Evolutionary conservation across 441 rosid genomes (phyloP).

Genomic region (Hura crepitans): DNA sequence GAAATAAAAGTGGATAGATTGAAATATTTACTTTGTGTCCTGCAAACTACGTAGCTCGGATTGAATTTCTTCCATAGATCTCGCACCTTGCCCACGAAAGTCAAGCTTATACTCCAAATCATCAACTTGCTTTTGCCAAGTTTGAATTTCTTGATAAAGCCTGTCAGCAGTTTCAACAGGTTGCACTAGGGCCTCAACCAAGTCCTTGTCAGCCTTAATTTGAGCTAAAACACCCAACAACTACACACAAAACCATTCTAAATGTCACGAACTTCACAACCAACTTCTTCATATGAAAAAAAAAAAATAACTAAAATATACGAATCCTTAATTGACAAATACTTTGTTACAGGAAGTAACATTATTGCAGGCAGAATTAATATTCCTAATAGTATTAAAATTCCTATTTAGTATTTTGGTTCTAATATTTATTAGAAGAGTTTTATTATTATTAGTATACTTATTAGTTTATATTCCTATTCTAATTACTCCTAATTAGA

Average conservation of each 20-base stretch:
- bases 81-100: slow-evolving; percentile 74
- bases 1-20: slow-evolving; percentile 9
- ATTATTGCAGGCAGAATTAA: no score
- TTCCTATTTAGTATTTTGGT: no score
- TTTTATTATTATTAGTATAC: no score
- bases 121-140: slow-evolving; percentile 60
- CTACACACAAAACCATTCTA: slow-evolving; percentile 36
- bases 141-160: slow-evolving; percentile 71
- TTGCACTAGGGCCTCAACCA: slow-evolving; percentile 66
- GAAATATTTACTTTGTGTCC: slow-evolving; percentile 49
- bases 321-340: no score
- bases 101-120: slow-evolving; percentile 84
- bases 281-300: no score
- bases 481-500: no score
- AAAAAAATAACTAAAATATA: no score
- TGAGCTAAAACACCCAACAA: slow-evolving; percentile 82
- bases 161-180: slow-evolving; percentile 83
- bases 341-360: no score
- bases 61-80: slow-evolving; percentile 76
- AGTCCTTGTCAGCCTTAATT: slow-evolving; percentile 79
- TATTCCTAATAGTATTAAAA: no score
- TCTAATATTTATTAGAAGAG: no score
- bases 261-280: slow-evolving; percentile 9
- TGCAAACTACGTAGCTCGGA: slow-evolving; percentile 64
- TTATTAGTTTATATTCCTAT: no score